Evolutionary conservation across 768 basidiomycete species (phyloP), one percentile per base, ranked within the genome.

Genomic region (Lenzites betulinus): DNA sequence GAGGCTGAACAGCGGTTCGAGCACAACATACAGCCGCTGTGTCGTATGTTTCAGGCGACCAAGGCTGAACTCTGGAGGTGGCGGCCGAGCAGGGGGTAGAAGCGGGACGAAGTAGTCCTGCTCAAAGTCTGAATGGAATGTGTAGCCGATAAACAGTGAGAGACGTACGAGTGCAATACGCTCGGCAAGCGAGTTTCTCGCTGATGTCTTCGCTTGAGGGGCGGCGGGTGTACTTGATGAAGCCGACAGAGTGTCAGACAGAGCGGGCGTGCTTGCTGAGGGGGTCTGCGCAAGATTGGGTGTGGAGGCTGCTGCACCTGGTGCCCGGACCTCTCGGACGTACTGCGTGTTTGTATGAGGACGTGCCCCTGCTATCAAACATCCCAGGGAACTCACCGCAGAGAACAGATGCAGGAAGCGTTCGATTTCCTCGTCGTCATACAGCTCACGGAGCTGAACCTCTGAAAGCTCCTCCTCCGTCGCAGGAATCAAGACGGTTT

Each of bases 371-470:
- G 13, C 15, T 3, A 22, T 36, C 33, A 39, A 12, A 47, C 16
- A 30, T n/a, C 18, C n/a, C 13, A 18, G 12, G 12, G 16, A 53
- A 74, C 81, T 69, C 67, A 87, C 87, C 36, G 79, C 75, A 42
- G 85, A 82, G 71, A 89, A 89, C n/a, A 88, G 67, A 44, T 73
- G 68, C 28, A 89, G 71, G 67, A 85, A 88, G 26, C 84, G 74
- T 16, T 84, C 78, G 15, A 87, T 81, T 73, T 88, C 86, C 67
- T 87, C 85, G 54, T 82, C 78, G 25, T 89, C 86, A 61, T 83
- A 88, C 26, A 84, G 65, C 41, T 83, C 78, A 41, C 88, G 76
- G 20, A 89, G 74, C 64, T 87, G 75, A 25, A 72, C 70, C 66
- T 88, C 85, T 8, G 80, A 78, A 26, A 85, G 67, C 4, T 74